phyloP scores from a whole-genome alignment of 768 basidiomycete species.

The Lanmaoa rubissima region DNA sequence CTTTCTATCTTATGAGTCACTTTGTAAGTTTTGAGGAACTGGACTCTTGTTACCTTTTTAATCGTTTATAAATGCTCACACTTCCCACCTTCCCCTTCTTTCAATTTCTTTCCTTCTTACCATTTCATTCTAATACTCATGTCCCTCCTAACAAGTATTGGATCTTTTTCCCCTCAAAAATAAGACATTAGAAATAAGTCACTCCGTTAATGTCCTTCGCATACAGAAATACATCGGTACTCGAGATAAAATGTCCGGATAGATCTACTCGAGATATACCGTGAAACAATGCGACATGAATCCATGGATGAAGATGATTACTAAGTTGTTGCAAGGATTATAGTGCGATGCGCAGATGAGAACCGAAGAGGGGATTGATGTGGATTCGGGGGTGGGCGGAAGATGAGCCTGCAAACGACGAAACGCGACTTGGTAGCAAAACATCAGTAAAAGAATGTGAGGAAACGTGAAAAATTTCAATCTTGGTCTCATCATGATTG shows the following conservation, averaged over 20 bases:
- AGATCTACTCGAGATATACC: slow-evolving; percentile 39
- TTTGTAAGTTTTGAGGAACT: slow-evolving; percentile 7
- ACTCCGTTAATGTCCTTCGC: slow-evolving; percentile 36
- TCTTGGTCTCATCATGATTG: slow-evolving; percentile 11
- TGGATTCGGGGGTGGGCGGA: neutral
- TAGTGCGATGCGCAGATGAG: slow-evolving; percentile 22
- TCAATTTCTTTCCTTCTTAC: neutral
- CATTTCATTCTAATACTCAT: slow-evolving; percentile 1
- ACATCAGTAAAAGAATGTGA: slow-evolving; percentile 11
- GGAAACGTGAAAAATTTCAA: slow-evolving; percentile 3
- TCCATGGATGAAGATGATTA: slow-evolving; percentile 31
- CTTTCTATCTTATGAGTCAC: slow-evolving; percentile 6
- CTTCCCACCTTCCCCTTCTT: neutral
- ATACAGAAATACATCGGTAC: slow-evolving; percentile 37
- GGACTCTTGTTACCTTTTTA: slow-evolving; percentile 12
- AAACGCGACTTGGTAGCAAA: slow-evolving; percentile 14
- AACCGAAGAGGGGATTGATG: neutral
- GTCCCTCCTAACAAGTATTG: neutral
- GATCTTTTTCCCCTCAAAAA: neutral
- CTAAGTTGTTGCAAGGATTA: slow-evolving; percentile 26
- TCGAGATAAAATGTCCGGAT: slow-evolving; percentile 32
- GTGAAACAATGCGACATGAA: slow-evolving; percentile 33
- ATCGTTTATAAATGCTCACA: neutral
- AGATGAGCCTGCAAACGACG: slow-evolving; percentile 14
- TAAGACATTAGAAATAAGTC: slow-evolving; percentile 32